Conservation (phyloP, 2,329 filamentous ascomycete genomes). For the Davidsoniella australis region DNA sequence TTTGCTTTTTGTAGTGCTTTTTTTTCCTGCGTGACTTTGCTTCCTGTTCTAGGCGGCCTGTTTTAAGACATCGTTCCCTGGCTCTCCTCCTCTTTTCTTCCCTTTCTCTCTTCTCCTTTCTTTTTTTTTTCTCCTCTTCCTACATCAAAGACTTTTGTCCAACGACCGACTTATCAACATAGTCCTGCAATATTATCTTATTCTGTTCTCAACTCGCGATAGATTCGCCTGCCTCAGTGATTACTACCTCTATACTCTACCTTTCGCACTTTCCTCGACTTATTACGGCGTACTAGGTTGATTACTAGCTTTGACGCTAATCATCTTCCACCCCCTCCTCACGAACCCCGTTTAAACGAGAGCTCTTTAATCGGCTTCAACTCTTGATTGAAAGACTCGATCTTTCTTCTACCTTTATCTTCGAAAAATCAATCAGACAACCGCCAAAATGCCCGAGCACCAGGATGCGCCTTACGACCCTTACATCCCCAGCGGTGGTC, state of each 20-base stretch:
- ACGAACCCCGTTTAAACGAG: not conserved
- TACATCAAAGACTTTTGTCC: not conserved
- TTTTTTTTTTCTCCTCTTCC: not conserved
- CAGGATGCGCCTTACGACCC: slow-evolving; percentile 62
- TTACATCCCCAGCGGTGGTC: slow-evolving; percentile 53
- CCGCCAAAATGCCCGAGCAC: slow-evolving; percentile 29
- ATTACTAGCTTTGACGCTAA: too few species aligned
- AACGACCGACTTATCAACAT: not conserved
- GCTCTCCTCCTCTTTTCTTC: not conserved
- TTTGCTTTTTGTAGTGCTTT: too few species aligned
- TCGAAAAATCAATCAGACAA: not conserved
- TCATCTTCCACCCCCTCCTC: not conserved
- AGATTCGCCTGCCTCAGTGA: not conserved
- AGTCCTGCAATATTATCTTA: not conserved
- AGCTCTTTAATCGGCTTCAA: too few species aligned
- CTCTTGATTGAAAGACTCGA: too few species aligned
- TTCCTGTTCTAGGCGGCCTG: too few species aligned
- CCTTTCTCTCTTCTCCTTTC: not conserved
- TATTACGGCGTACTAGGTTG: too few species aligned
- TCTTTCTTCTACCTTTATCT: not conserved
- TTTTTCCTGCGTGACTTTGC: too few species aligned
- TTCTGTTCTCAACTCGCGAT: not conserved
- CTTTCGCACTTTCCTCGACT: too few species aligned
- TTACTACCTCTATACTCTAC: not conserved
- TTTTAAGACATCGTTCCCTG: too few species aligned